Evolutionary conservation across 345 rosid species (phyloP).

Genomic region (Camelina hispida): DNA sequence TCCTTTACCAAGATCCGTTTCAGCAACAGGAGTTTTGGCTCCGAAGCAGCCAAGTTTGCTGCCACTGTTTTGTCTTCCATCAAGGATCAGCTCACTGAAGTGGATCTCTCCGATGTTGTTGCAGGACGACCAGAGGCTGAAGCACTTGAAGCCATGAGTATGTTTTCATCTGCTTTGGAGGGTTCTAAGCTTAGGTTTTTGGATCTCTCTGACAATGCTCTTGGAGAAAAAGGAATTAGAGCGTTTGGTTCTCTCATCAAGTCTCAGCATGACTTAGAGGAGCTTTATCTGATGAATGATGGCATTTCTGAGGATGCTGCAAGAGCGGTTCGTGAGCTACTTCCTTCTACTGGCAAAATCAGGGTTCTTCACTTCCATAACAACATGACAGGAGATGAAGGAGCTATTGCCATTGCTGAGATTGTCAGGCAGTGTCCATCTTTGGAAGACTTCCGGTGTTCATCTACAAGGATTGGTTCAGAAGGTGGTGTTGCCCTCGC

Average conservation of each 20-base stretch:
- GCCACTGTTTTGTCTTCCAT: slow-evolving; percentile 61
- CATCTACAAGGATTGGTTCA: slow-evolving; percentile 77
- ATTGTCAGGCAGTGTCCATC: slow-evolving; percentile 58
- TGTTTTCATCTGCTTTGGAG: slow-evolving; percentile 78
- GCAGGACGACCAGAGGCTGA: slow-evolving; percentile 87
- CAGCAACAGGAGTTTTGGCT: slow-evolving; percentile 87
- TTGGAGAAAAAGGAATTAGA: slow-evolving; percentile 91
- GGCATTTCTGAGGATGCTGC: slow-evolving; percentile 97
- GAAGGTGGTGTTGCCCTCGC: slow-evolving; percentile 86
- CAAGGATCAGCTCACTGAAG: slow-evolving; percentile 76
- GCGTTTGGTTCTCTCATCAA: slow-evolving; percentile 74
- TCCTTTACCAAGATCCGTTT: slow-evolving; percentile 68
- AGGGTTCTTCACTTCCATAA: slow-evolving; percentile 84
- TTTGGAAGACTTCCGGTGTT: slow-evolving; percentile 81
- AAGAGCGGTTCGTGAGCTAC: slow-evolving; percentile 71
- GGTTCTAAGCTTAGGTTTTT: slow-evolving; percentile 66
- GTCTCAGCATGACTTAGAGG: slow-evolving; percentile 76
- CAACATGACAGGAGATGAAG: slow-evolving; percentile 94
- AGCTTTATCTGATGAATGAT: slow-evolving; percentile 82
- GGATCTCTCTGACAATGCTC: slow-evolving; percentile 92
- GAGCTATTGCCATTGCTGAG: slow-evolving; percentile 76
- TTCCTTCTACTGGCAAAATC: slow-evolving; percentile 77
- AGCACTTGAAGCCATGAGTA: slow-evolving; percentile 82
- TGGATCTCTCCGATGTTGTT: slow-evolving; percentile 85
- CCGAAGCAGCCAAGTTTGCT: slow-evolving; percentile 78